Evolutionary conservation across 2,329 filamentous ascomycete genomes (phyloP), one percentile per base, ranked within the genome.

Genomic region (Dendryphion nanum): DNA sequence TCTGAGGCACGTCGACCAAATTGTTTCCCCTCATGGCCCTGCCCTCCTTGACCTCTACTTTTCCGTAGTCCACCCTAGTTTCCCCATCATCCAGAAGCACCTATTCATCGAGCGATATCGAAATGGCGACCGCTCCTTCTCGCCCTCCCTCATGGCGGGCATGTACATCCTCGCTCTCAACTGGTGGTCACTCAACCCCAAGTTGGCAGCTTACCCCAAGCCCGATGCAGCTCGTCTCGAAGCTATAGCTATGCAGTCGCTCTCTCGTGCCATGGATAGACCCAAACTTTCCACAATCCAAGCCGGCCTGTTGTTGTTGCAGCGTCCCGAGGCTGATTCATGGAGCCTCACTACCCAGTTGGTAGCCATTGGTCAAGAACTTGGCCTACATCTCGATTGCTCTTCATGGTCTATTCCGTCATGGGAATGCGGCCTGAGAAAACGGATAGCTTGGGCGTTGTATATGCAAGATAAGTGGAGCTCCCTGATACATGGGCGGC

Each of bases 381-480:
- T 96, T 3, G 90, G 90, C 32, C 72, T 96, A 26, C 89, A 96
- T 62, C 80, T 95, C 28, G 89, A 95, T 66, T 95, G 89, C 68
- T 81, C 84, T 4, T 74, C 75, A 36, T 95, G 90, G 90, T 87
- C 87, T 45, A 91, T 95, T 37, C 87, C 89, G 18, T 76, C 77
- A 0, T 95, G 89, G 89, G 89, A 95, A 64, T 85, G 86, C 51
- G 86, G 88, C 0, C 65, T 95, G 41, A 78, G 90, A 44, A 93
- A 91, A 62, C 80, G 90, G 33, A 77, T 95, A 29, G 89, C 88
- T 1, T 95, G 90, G 89, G 89, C 87, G 2, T 67, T 95, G 35
- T 95, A 93, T 62, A 91, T 94, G 84, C 89, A 95, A 67, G 90
- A 96, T 66, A 94, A 87, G 64, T 95, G 89, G 89, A 87, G 86